Base-by-base conservation (phyloP, 1,139 yeast species). In the Yamadazyma diospyri region DNA sequence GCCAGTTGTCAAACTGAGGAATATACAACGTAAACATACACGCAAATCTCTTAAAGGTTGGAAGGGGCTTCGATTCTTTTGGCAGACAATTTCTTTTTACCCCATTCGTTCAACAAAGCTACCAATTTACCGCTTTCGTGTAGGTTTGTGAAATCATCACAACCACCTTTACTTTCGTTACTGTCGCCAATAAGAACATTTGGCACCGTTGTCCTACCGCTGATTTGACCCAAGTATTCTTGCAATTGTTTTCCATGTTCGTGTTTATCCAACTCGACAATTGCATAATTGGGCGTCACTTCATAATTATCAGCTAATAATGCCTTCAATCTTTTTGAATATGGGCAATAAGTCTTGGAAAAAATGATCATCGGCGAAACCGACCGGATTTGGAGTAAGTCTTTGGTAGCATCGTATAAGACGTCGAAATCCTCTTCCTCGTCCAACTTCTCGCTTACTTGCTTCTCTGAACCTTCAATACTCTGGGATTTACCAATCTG, bases 201-300 rank as follows among this genome's bases (percentile, higher is more conserved):
- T 18, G 94, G 94, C 4, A 83, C 94, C 0, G 92, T 82, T 14
- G 52, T 56, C 50, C 92, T 69, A 3, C 82, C 83, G 3, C 84
- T 69, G 31, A 69, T 57, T 30, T 66, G 64, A 9, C 66, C 76
- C 35, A 83, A 64, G 53, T 76, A 77, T 11, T 61, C 69, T 53
- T 82, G 92, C 40, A 83, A 62, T 37, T 69, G 76, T 10, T 57
- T 53, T 1, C 92, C 92, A 48, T 79, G 72, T 30, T 72, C 69
- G 54, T 88, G 94, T 50, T 67, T 69, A 58, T 92, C 97, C 35
- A 92, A 69, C 53, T 92, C 97, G 17, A 89, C 87, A 30, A 85
- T 71, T 9, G 68, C 54, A 4, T 87, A 89, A 25, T 66, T 63
- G 2, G 97, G 98, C 1, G 73, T 68, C 39, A 92, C 76, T 36